Evolutionary conservation across 2,329 filamentous ascomycete genomes (phyloP).

Genomic region (Helicocarpus griseus): DNA sequence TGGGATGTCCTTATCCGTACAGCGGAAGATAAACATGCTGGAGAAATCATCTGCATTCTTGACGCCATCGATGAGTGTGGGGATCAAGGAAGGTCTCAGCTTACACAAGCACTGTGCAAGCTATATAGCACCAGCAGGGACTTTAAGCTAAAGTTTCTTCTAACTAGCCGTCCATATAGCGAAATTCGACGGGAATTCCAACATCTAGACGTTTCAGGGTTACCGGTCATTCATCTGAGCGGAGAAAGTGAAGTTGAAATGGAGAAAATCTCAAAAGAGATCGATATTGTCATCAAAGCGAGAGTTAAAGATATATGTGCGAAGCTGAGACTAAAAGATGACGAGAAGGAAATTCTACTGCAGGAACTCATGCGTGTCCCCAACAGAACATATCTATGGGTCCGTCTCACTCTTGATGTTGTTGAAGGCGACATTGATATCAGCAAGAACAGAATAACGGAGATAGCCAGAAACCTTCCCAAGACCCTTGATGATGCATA

Average conservation of each 20-base stretch:
- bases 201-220: slow-evolving; percentile 1
- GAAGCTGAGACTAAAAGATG: slow-evolving; percentile 9
- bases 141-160: slow-evolving; percentile 28
- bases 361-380: slow-evolving; percentile 20
- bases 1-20: slow-evolving; percentile 22
- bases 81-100: slow-evolving; percentile 8
- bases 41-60: slow-evolving; percentile 27
- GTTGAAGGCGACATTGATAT: slow-evolving; percentile 15
- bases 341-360: slow-evolving; percentile 13
- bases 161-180: slow-evolving; percentile 19
- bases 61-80: slow-evolving; percentile 37
- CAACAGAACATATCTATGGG: slow-evolving; percentile 34
- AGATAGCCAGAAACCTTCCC: slow-evolving; percentile 17
- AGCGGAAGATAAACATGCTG: slow-evolving; percentile 6
- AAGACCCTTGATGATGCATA: slow-evolving; percentile 21
- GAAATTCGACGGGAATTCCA: slow-evolving; percentile 13
- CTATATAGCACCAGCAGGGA: slow-evolving; percentile 14
- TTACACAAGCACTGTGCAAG: slow-evolving; percentile 18
- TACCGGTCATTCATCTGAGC: slow-evolving; percentile 14
- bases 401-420: slow-evolving; percentile 25
- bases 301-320: slow-evolving; percentile 13
- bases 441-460: slow-evolving; percentile 13
- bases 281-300: slow-evolving; percentile 17
- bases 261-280: slow-evolving; percentile 16
- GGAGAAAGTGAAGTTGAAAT: slow-evolving; percentile 14